phyloP scores from a whole-genome alignment of 1,139 yeast species.

The Debaryomyces sp. region DNA sequence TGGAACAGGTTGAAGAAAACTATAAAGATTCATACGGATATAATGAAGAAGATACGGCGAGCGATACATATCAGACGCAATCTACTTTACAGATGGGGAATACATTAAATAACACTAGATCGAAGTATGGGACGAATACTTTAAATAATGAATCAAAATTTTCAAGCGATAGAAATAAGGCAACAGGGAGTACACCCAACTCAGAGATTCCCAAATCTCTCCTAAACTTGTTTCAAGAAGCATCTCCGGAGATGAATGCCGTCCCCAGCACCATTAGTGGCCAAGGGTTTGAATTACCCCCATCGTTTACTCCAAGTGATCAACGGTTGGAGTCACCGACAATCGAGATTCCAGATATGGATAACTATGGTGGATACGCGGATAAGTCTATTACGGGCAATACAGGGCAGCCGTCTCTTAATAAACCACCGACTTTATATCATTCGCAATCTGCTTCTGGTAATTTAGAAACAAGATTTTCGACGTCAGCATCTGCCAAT shows the following conservation, averaged over 20 bases:
- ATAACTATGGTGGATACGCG: slow-evolving; percentile 18
- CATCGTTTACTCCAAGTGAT: slow-evolving; percentile 13
- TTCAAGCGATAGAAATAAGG: slow-evolving; percentile 14
- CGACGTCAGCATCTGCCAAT: slow-evolving; percentile 21
- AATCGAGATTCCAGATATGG: slow-evolving; percentile 51
- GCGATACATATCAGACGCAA: slow-evolving; percentile 30
- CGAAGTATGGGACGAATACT: background rate
- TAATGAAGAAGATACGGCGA: slow-evolving; percentile 30
- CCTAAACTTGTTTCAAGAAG: slow-evolving; percentile 65
- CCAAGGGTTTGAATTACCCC: slow-evolving; percentile 19
- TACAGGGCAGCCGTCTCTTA: slow-evolving; percentile 31
- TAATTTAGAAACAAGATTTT: slow-evolving; percentile 38
- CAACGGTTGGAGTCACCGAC: slow-evolving; percentile 45
- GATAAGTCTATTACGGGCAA: slow-evolving; percentile 24
- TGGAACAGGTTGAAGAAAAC: slow-evolving; percentile 47
- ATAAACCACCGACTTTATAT: slow-evolving; percentile 52
- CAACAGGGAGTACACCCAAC: slow-evolving; percentile 14
- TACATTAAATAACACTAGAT: background rate
- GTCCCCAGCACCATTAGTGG: slow-evolving; percentile 14
- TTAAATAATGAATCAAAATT: background rate
- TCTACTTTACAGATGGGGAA: slow-evolving; percentile 29
- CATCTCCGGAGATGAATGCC: slow-evolving; percentile 16
- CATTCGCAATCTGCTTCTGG: slow-evolving; percentile 56
- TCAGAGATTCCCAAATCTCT: slow-evolving; percentile 72
- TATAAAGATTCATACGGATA: slow-evolving; percentile 39